Evolutionary conservation across 2,329 filamentous ascomycete genomes (phyloP), one percentile per base, ranked within the genome.

Genomic region (Botrytis cinerea): DNA sequence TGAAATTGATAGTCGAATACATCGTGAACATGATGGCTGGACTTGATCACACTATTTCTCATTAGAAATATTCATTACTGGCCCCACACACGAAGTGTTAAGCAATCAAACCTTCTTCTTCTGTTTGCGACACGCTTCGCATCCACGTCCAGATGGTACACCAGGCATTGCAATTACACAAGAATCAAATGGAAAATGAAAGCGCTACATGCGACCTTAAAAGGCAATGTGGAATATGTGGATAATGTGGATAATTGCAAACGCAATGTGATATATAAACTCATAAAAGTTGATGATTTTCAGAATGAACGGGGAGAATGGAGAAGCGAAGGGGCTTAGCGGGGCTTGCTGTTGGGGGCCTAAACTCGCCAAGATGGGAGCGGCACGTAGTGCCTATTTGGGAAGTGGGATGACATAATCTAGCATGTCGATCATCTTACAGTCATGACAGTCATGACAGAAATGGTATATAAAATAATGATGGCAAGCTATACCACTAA

Each of bases 141-240:
- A 87, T 48, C 84, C 86, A 73, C 84, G 83, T 69, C 84, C 83
- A 14, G 84, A 84, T 35, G 86, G 86, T 28, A 87, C 86, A 38
- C 86, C 86, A 0, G 86, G 85, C 86, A 87, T 87, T 63, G 64
- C 32, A 14, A 32, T 57, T 57, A 6, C 51, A 18, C n/a, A 57
- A 9, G 51, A 28, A 32, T 8, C 18, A 28, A 18, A 3, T 57
- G 22, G 9, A 16, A 1, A 12, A 20, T 51, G 63, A 32, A 6
- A 38, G 68, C 68, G 68, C 68, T 61, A 46, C 40, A 70, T 60
- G 45, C 14, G 28, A 16, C 51, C 45, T 16, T 18, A 38, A 45
- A 16, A 40, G 40, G 38, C 20, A 59, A n/a, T 5, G n/a, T 38
- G 3, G 45, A 6, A n/a, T 7, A n/a, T n/a, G 14, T 38, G 6